Conservation (phyloP, 2,329 filamentous ascomycete genomes). For the Monilinia polystroma region DNA sequence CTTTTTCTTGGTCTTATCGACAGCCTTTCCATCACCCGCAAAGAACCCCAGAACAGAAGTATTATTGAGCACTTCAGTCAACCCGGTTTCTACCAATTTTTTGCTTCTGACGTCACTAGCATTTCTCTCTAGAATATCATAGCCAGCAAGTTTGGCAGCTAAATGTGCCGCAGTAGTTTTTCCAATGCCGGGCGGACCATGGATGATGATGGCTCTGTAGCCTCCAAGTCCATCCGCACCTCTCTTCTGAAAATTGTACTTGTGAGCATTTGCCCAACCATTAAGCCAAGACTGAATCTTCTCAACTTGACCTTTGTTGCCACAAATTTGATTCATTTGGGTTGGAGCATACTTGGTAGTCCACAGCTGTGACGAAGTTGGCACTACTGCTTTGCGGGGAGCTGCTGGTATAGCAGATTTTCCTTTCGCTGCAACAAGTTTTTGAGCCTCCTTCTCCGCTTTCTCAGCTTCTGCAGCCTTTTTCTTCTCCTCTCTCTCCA, state of each 20-base stretch:
- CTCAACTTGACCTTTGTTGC: slow-evolving; percentile 88
- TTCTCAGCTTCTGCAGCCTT: slow-evolving; percentile 54
- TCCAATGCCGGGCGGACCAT: slow-evolving; percentile 92
- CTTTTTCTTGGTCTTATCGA: slow-evolving; percentile 83
- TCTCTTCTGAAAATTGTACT: slow-evolving; percentile 75
- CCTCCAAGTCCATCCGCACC: slow-evolving; percentile 82
- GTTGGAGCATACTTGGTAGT: slow-evolving; percentile 94
- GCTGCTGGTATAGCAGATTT: slow-evolving; percentile 42
- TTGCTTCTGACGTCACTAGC: slow-evolving; percentile 96
- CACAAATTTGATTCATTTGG: slow-evolving; percentile 82
- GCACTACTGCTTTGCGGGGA: slow-evolving; percentile 42
- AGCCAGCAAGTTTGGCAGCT: slow-evolving; percentile 88
- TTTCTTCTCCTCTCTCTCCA: slow-evolving; percentile 76
- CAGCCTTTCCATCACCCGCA: slow-evolving; percentile 74
- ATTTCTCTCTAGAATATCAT: slow-evolving; percentile 91
- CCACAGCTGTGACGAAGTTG: slow-evolving; percentile 69
- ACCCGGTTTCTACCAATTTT: slow-evolving; percentile 83
- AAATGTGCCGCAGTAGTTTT: slow-evolving; percentile 97
- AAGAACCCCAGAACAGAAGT: slow-evolving; percentile 92
- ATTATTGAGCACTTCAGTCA: slow-evolving; percentile 90
- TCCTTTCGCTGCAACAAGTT: slow-evolving; percentile 39
- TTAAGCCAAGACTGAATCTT: slow-evolving; percentile 86
- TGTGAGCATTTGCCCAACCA: slow-evolving; percentile 75
- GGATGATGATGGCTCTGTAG: slow-evolving; percentile 88
- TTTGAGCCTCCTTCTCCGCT: slow-evolving; percentile 44